Percentiles rank a stretch among this genome's conserved stretches.
These are phyloP conservation scores for Phyllosticta paracitricarpa DNA, from an alignment of 2,329 filamentous ascomycete species.

Conservation along the genomic window DNA sequence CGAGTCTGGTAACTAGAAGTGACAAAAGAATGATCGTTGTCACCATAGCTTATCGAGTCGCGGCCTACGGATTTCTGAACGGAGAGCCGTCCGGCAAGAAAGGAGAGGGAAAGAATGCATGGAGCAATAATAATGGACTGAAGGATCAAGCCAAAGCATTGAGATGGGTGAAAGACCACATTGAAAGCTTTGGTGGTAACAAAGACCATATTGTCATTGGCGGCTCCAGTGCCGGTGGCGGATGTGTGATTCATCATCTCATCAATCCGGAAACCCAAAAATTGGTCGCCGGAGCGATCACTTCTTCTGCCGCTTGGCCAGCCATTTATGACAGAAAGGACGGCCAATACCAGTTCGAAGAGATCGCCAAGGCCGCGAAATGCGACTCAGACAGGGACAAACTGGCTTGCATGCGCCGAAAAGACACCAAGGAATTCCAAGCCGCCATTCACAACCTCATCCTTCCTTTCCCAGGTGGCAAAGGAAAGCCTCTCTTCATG, in stretches of 20 bases:
- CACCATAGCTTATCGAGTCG: slow-evolving; percentile 33
- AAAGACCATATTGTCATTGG: slow-evolving; percentile 29
- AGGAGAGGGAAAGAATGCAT: slow-evolving; percentile 14
- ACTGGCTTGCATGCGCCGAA: slow-evolving; percentile 28
- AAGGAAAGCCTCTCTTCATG: slow-evolving; percentile 26
- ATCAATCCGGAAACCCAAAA: slow-evolving; percentile 27
- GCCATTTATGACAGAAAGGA: slow-evolving; percentile 28
- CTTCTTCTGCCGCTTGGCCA: slow-evolving; percentile 29
- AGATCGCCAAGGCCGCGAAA: slow-evolving; percentile 22
- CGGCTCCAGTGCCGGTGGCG: slow-evolving; percentile 31
- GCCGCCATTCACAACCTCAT: slow-evolving; percentile 25
- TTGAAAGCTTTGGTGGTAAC: slow-evolving; percentile 29
- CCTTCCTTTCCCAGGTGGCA: slow-evolving; percentile 28
- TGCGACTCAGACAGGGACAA: slow-evolving; percentile 21
- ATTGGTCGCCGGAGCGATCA: slow-evolving; percentile 26
- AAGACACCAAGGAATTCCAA: slow-evolving; percentile 30
- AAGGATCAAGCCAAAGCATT: slow-evolving; percentile 28
- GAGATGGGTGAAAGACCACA: slow-evolving; percentile 28
- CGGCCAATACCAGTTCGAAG: slow-evolving; percentile 34
- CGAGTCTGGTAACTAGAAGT: slow-evolving; percentile 23
- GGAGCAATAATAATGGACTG: slow-evolving; percentile 28
- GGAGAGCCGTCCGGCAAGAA: slow-evolving; percentile 17
- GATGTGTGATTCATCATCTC: slow-evolving; percentile 27
- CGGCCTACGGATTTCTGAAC: slow-evolving; percentile 30
- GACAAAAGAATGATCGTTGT: slow-evolving; percentile 26